phyloP scores from a whole-genome alignment of 1,139 yeast genomes.

The Blastobotrys niveus region DNA sequence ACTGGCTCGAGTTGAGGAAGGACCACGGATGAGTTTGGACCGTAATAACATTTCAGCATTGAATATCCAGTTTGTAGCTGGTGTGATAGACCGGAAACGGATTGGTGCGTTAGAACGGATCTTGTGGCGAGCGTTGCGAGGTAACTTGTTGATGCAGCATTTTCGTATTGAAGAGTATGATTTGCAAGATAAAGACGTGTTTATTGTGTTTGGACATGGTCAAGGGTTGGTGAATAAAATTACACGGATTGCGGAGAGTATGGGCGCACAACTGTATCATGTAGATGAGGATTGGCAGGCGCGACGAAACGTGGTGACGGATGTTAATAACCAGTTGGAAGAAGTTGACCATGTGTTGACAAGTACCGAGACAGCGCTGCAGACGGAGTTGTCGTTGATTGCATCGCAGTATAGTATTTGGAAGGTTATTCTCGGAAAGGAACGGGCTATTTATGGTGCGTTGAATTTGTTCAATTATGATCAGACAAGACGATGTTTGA shows the following conservation, averaged over 20 bases:
- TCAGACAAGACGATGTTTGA: slow-evolving; percentile 75
- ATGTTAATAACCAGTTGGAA: slow-evolving; percentile 51
- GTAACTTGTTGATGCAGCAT: slow-evolving; percentile 73
- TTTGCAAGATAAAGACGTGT: slow-evolving; percentile 58
- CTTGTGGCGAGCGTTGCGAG: slow-evolving; percentile 87
- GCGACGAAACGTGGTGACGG: slow-evolving; percentile 53
- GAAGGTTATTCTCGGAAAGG: slow-evolving; percentile 62
- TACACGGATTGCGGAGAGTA: slow-evolving; percentile 68
- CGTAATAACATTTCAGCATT: slow-evolving; percentile 12
- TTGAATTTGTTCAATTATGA: slow-evolving; percentile 83
- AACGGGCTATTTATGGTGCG: slow-evolving; percentile 66
- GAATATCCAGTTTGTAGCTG: slow-evolving; percentile 63
- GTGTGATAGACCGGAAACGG: slow-evolving; percentile 73
- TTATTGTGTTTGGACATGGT: slow-evolving; percentile 88
- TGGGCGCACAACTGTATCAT: slow-evolving; percentile 72
- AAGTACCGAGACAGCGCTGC: slow-evolving; percentile 65
- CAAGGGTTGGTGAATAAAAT: slow-evolving; percentile 63
- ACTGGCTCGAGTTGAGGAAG: slow-evolving; percentile 18
- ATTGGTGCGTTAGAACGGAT: slow-evolving; percentile 73
- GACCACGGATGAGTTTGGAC: slow-evolving; percentile 11
- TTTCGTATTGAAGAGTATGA: slow-evolving; percentile 55
- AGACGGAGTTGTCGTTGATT: slow-evolving; percentile 69
- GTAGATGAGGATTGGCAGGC: slow-evolving; percentile 53
- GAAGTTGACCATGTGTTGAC: slow-evolving; percentile 66
- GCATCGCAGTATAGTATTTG: slow-evolving; percentile 73